These are phyloP conservation scores for Salix dunnii DNA, from an alignment of 345 rosid species.

Conservation along the genomic window DNA sequence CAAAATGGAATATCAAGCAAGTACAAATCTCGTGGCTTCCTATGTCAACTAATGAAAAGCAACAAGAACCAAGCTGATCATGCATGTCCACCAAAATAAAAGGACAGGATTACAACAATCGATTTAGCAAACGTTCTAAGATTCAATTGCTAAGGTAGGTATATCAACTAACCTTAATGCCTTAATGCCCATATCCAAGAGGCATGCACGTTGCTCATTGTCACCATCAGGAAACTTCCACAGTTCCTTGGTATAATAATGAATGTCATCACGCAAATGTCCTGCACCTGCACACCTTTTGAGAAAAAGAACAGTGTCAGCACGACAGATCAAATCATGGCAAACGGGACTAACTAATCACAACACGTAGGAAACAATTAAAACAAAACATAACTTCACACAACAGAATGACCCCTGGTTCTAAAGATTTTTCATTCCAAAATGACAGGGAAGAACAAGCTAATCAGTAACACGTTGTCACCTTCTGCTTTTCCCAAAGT, in stretches of 20 bases:
- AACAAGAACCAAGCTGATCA: not conserved
- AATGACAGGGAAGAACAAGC: not conserved
- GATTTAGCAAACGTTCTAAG: not conserved
- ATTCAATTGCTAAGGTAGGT: conserved; percentile 10
- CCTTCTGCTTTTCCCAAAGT: not conserved
- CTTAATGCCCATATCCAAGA: conserved; percentile 79
- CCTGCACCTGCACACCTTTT: conserved; percentile 92
- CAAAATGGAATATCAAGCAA: not conserved
- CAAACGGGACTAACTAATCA: not conserved
- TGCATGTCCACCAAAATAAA: not conserved
- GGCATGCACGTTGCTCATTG: conserved; percentile 59
- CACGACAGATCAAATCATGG: conserved; percentile 1
- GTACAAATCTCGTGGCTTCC: not conserved
- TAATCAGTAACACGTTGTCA: not conserved
- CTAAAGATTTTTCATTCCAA: not conserved
- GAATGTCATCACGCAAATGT: conserved; percentile 76
- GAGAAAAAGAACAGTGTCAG: conserved; percentile 18
- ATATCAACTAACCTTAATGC: conserved; percentile 63
- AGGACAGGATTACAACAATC: not conserved
- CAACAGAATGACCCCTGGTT: not conserved
- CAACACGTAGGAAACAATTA: not conserved
- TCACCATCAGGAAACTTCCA: conserved; percentile 42
- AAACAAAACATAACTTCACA: not conserved
- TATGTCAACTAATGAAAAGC: not conserved
- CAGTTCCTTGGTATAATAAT: conserved; percentile 62